A percentile compares a stretch with the other conserved stretches of the same genome.
Evolutionary conservation across 192 early-diverging fungal species (phyloP).

Genomic region (Coemansia sp.): DNA sequence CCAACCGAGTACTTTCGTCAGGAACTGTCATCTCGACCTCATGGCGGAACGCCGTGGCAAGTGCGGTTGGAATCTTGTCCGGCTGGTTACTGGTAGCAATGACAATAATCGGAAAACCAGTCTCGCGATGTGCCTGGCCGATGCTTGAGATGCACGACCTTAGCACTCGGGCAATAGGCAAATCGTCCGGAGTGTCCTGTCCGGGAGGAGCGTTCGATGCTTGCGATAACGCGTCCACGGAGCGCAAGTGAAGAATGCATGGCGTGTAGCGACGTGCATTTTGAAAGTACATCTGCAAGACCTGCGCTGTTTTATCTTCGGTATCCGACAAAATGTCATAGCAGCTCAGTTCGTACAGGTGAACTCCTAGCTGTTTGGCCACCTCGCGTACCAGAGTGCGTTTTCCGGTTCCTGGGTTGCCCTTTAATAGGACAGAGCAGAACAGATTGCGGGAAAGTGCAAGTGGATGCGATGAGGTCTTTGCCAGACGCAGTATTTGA

Average conservation of each 20-base stretch:
- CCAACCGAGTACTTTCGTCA: constrained; percentile 64
- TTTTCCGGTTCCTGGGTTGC: constrained; percentile 84
- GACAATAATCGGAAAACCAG: constrained; percentile 73
- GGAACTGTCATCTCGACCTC: constrained; percentile 75
- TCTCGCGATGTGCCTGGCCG: constrained; percentile 33
- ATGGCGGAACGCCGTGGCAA: constrained; percentile 78
- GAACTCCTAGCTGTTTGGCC: constrained; percentile 71
- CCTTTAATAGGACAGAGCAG: constrained; percentile 74
- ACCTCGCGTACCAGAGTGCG: constrained; percentile 65
- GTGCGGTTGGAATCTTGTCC: constrained; percentile 75
- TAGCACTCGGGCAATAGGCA: constrained; percentile 49
- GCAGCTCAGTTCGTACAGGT: constrained; percentile 76
- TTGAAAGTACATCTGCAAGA: constrained; percentile 72
- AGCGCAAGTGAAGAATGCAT: constrained; percentile 76
- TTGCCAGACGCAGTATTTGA: constrained; percentile 61
- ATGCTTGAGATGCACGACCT: constrained; percentile 31
- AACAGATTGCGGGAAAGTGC: constrained; percentile 65
- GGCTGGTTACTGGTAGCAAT: constrained; percentile 75
- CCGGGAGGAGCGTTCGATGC: constrained; percentile 33
- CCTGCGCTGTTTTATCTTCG: constrained; percentile 75
- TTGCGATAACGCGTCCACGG: constrained; percentile 77
- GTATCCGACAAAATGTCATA: constrained; percentile 80
- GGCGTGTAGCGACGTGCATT: constrained; percentile 76
- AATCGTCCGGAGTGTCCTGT: constrained; percentile 36
- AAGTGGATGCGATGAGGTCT: constrained; percentile 73